Conservation (phyloP, 1,139 yeast species). For the Candida mesenterica region DNA sequence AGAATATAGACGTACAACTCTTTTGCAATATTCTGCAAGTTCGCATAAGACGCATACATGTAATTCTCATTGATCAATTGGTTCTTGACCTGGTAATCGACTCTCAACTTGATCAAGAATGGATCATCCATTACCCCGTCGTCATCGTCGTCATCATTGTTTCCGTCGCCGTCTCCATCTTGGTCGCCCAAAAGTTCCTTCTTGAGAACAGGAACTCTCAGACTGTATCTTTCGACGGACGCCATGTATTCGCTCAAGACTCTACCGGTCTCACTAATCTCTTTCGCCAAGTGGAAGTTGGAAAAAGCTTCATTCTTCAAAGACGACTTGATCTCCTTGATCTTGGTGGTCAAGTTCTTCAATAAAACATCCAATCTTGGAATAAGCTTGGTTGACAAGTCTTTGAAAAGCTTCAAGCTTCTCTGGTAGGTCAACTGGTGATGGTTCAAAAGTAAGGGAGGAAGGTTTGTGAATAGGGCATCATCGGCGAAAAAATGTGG, state of each 20-base stretch:
- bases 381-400: conserved; percentile 32
- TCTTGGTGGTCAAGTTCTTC: conserved; percentile 38
- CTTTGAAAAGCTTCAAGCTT: conserved; percentile 32
- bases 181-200: conserved; percentile 19
- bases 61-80: conserved; percentile 46
- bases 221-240: conserved; percentile 36
- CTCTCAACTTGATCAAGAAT: conserved; percentile 38
- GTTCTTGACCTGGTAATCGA: conserved; percentile 43
- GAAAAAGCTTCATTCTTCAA: conserved; percentile 46
- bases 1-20: conserved; percentile 40
- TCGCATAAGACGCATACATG: conserved; percentile 43
- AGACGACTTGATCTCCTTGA: conserved; percentile 43
- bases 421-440: conserved; percentile 31
- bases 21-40: conserved; percentile 44
- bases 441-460: conserved; percentile 37
- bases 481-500: conserved; percentile 45
- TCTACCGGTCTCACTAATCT: conserved; percentile 42
- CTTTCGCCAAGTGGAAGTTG: conserved; percentile 35
- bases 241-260: conserved; percentile 31
- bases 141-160: conserved; percentile 28
- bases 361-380: conserved; percentile 40
- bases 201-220: conserved; percentile 26
- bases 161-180: conserved; percentile 19
- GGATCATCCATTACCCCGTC: conserved; percentile 39
- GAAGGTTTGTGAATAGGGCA: conserved; percentile 34